Evolutionary conservation across 2,329 filamentous ascomycete genomes (phyloP), one percentile per base, ranked within the genome.

Genomic region (Chaetomium sp.): DNA sequence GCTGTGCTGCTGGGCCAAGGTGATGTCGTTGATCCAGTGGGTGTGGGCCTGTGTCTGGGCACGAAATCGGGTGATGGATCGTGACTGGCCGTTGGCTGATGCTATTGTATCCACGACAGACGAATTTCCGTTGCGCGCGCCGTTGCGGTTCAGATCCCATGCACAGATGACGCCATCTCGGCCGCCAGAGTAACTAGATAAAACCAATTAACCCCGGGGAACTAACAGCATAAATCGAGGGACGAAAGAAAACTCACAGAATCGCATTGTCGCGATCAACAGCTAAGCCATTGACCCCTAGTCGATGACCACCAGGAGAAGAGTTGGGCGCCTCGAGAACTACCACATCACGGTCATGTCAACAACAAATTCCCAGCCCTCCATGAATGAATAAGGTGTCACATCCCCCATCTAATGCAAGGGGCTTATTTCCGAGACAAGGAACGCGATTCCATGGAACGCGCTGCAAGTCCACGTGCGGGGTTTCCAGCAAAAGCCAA

Each of bases 151-250:
- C 52, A 96, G 76, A 71, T 97, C 86, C 94, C 94, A 99, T 59
- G 92, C 90, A 74, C 94, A 99, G 63, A 99, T 87, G 50, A 94
- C 88, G 65, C 94, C 94, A 72, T 99, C 94, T 68, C 94, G 87
- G 58, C 94, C 94, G 62, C 90, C 94, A 46, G 94, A 96, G 74
- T 97, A 99, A 66, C 91, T 96, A 59, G 7, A 32, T 14, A 46
- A 49, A 65, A n/a, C 37, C 37, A 38, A 12, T 8, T 9, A 38
- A 38, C 37, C 37, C 37, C 40, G 11, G 35, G 0, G 12, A 12
- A 10, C 2, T 8, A 8, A 12, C 2, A 14, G 10, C 6, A 9
- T n/a, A 11, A 1, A 41, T 35, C 5, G 27, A 6, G 33, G 36
- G 12, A 34, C 33, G 4, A 12, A 6, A 12, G 27, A 60, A 50